phyloP scores from a whole-genome alignment of 106 monocot genomes.

The Cymbidium sinense region DNA sequence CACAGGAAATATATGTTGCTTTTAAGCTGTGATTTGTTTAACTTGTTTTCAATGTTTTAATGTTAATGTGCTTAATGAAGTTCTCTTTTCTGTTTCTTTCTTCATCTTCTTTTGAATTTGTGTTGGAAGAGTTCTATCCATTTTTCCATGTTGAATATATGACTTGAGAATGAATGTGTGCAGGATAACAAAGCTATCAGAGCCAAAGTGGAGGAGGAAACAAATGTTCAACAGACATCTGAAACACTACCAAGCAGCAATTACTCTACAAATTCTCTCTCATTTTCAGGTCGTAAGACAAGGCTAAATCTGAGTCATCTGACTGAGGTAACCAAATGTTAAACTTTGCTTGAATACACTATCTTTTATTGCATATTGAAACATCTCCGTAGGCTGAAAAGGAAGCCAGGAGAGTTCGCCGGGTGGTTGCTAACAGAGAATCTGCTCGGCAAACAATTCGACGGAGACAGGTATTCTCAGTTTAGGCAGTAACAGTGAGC shows the following conservation, averaged over 20 bases:
- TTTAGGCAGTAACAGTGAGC: neutral
- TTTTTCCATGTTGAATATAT: neutral
- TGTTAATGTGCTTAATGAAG: neutral
- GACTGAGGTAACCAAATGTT: constrained; percentile 47
- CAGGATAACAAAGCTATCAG: neutral
- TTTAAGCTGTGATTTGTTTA: too few relatives aligned
- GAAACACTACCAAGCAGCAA: constrained; percentile 11
- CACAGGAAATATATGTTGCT: too few relatives aligned
- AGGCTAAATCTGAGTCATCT: constrained; percentile 44
- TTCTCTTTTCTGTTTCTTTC: neutral
- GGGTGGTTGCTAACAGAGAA: constrained; percentile 82
- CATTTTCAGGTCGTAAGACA: constrained; percentile 10
- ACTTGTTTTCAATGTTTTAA: neutral
- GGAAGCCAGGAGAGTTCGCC: constrained; percentile 61
- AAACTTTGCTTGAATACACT: neutral
- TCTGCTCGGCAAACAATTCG: constrained; percentile 91
- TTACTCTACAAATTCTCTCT: constrained; percentile 14
- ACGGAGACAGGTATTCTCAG: constrained; percentile 51
- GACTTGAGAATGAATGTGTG: neutral
- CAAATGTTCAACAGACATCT: constrained; percentile 4
- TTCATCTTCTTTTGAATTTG: neutral
- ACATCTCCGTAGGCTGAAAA: constrained; percentile 56
- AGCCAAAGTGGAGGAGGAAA: neutral
- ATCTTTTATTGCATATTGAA: constrained; percentile 8
- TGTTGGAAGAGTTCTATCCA: neutral